Base-by-base conservation (phyloP, 2,329 filamentous ascomycete genomes). In the Hypoxylon sp. region DNA sequence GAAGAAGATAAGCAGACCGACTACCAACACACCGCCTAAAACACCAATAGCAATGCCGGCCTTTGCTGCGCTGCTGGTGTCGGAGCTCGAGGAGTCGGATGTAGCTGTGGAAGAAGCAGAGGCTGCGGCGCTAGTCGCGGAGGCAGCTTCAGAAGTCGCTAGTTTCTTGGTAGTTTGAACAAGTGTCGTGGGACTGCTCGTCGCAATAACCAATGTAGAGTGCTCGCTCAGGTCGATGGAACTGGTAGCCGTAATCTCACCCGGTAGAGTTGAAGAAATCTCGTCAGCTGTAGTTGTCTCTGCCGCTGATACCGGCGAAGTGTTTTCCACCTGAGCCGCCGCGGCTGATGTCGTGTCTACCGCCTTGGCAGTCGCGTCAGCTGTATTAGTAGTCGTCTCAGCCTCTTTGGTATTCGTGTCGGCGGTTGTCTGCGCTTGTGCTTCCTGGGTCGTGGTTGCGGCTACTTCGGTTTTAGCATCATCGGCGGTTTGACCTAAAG, bases 41-140 rank as follows among this genome's bases (percentile, higher is more conserved):
- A 96, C 87, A 72, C 93, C 94, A 74, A 97, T 89, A 5, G 90
- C 92, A 65, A 97, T 86, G 63, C 95, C 95, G 44, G 93, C 94
- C 78, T 93, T 95, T 43, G 79, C 75, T 28, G 79, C 84, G 7
- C 69, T 61, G 62, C 73, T 70, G 51, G 58, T 65, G 50, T 71
- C 62, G 10, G 67, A 55, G 24, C 53, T 65, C 6, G 72, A 65
- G 11, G 73, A 48, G 39, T 68, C 67, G 1, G 73, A 51, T 1
- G 74, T 59, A 6, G 71, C 49, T 4, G 65, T 67, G 43, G 72
- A 52, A 22, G 72, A 67, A 20, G 53, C 28, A 15, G 65, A 56
- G 24, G 64, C 70, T n/a, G 68, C 67, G 46, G 49, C 70, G 44
- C 52, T 59, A 1, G 61, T 68, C 4, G 71, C 59, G 5, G 70